These are phyloP conservation scores for Grammothele lineata DNA, from an alignment of 768 basidiomycete genomes.

Conservation along the genomic window DNA sequence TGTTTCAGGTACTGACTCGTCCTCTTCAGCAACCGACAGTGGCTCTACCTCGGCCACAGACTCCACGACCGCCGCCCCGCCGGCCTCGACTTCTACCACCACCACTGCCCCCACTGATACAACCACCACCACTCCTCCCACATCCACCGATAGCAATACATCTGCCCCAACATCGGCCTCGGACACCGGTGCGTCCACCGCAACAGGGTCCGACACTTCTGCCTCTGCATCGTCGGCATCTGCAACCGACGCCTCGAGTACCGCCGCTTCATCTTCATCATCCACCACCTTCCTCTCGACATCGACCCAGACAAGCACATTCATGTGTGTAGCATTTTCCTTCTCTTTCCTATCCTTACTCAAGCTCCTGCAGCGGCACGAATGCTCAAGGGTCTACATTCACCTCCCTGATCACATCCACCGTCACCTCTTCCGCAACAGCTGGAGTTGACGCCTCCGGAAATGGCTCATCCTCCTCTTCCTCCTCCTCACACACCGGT, in stretches of 20 bases:
- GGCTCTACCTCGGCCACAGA: conserved; percentile 5
- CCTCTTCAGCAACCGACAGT: conserved; percentile 5
- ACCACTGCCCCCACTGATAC: conserved; percentile 4
- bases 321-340: conserved; percentile 13
- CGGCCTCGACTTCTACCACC: conserved; percentile 2
- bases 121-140: conserved; percentile 2
- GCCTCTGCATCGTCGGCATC: neutral
- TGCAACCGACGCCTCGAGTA: neutral
- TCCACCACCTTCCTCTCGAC: neutral
- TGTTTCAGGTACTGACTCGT: conserved; percentile 1
- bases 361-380: conserved; percentile 13
- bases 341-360: neutral
- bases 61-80: conserved; percentile 2
- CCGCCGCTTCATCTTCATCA: neutral
- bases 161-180: neutral
- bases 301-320: conserved; percentile 10
- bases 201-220: neutral
- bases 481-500: conserved; percentile 23
- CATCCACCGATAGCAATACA: too few relatives aligned
- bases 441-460: conserved; percentile 7
- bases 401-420: conserved; percentile 17
- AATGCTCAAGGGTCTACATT: conserved; percentile 14
- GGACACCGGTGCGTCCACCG: neutral
- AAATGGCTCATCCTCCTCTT: conserved; percentile 1
- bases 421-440: conserved; percentile 9